Percentiles rank a stretch among this genome's conserved stretches.
These are phyloP conservation scores for Phytophthora hybrid DNA, from an alignment of 352 stramenopile genomes.

Conservation along the genomic window DNA sequence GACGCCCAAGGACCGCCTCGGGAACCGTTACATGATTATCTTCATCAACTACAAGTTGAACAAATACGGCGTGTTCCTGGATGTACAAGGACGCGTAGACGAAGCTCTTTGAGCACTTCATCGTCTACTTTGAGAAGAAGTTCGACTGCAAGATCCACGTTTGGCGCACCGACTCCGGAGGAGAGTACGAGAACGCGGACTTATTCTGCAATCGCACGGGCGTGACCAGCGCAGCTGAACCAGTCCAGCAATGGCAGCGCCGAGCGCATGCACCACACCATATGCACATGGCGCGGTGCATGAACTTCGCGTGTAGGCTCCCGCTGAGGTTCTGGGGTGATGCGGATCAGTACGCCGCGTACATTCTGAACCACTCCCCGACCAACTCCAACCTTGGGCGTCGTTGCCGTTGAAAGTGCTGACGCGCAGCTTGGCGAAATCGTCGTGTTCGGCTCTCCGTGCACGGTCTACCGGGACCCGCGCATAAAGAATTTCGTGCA, in stretches of 20 bases:
- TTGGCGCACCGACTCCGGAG: too few species aligned
- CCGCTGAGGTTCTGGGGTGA: constrained; percentile 40
- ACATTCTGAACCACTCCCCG: constrained; percentile 38
- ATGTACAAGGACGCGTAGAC: constrained; percentile 20
- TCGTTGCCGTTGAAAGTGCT: constrained; percentile 26
- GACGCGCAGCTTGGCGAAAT: neutral
- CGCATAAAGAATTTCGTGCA: neutral
- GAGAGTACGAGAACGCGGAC: neutral
- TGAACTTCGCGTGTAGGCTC: constrained; percentile 35
- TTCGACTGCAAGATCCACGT: too few species aligned
- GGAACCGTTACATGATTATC: constrained; percentile 24
- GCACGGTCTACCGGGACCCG: too few species aligned
- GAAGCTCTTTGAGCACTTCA: constrained; percentile 17
- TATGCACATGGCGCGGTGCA: constrained; percentile 45
- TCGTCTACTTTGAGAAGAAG: constrained; percentile 8
- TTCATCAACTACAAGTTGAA: constrained; percentile 21
- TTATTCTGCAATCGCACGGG: constrained; percentile 3
- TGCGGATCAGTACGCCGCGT: constrained; percentile 33
- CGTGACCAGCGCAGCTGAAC: neutral
- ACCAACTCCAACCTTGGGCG: constrained; percentile 26
- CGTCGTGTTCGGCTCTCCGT: too few species aligned
- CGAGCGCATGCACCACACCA: constrained; percentile 43
- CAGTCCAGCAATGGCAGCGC: constrained; percentile 35
- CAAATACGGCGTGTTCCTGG: constrained; percentile 24
- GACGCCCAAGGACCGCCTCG: too few species aligned